phyloP scores from a whole-genome alignment of 257 asterid species.

The Echites panduratus region DNA sequence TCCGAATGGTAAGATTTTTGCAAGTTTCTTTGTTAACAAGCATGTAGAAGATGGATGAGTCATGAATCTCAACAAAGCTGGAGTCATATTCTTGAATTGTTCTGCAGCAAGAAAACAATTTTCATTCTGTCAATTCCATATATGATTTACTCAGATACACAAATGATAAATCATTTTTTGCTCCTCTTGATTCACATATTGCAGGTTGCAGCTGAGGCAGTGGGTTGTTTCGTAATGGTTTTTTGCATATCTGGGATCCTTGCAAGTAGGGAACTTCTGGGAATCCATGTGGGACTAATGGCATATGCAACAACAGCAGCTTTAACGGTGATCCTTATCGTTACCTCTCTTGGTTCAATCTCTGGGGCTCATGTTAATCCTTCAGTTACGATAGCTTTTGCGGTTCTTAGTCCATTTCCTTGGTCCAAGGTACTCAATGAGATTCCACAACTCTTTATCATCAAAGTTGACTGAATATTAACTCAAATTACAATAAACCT shows the following conservation, averaged over 20 bases:
- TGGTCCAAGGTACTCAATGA: constrained; percentile 50
- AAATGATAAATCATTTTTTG: background rate
- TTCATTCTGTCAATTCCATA: background rate
- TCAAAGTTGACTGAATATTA: background rate
- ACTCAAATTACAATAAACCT: background rate
- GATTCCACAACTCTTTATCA: background rate
- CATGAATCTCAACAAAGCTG: too few relatives aligned
- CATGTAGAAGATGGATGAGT: background rate
- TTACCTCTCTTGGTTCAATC: constrained; percentile 62
- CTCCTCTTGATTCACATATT: too few relatives aligned
- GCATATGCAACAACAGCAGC: constrained; percentile 85
- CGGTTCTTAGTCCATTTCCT: constrained; percentile 69
- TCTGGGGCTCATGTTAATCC: constrained; percentile 96
- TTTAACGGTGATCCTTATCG: constrained; percentile 50
- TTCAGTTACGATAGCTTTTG: constrained; percentile 77
- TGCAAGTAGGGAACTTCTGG: constrained; percentile 52
- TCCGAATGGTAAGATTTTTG: constrained; percentile 7
- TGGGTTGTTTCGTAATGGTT: constrained; percentile 66
- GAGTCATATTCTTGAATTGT: background rate
- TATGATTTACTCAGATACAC: background rate
- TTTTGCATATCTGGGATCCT: constrained; percentile 69
- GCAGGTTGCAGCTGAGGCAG: constrained; percentile 72
- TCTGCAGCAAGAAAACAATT: background rate
- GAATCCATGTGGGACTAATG: constrained; percentile 44
- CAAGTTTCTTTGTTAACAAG: too few relatives aligned